Evolutionary conservation across 2,329 filamentous ascomycete genomes (phyloP), one percentile per base, ranked within the genome.

Genomic region (Alternaria novae-zelandiae): DNA sequence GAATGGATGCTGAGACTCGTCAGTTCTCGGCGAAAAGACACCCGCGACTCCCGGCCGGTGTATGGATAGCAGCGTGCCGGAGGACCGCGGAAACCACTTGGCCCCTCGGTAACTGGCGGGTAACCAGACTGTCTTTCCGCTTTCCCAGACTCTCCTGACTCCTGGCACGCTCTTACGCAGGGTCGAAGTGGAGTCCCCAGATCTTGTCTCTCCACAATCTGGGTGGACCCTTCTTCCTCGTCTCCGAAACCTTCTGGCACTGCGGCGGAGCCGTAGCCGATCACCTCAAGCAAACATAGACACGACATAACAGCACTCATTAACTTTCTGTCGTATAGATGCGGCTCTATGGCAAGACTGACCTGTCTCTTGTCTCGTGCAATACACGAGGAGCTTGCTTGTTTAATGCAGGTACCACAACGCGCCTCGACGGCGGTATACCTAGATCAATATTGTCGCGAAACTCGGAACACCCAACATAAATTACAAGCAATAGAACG

Each of bases 161-260:
- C 54, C 50, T 50, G 56, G 47, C 50, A 55, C 44, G 45, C 61
- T 59, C 61, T 60, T 43, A 57, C 59, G 69, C 70, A 73, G 69
- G 70, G 70, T 63, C 66, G 26, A 63, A 59, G 68, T 58, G 69
- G 69, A 70, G 68, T 61, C 68, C 62, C 64, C 69, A 58, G 62
- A 63, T 65, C 59, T 44, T 23, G 50, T 28, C 53, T 51, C 59
- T 56, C 64, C 64, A 56, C 59, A 58, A 44, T 17, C 28, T 51
- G 43, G 43, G 49, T 54, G 54, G 32, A 30, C 59, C 55, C 36
- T 45, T 25, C 51, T 41, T 46, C 57, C 44, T 50, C 21, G 50
- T 54, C 32, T 60, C 45, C 36, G 47, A 51, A 44, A 32, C 44
- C 25, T 41, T 63, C 30, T 44, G 21, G 21, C 44, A 32, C 25